Percentiles rank a stretch among this genome's conserved stretches.
Conservation (phyloP, 805 yeast genomes). For the Lachancea nothofagi region DNA sequence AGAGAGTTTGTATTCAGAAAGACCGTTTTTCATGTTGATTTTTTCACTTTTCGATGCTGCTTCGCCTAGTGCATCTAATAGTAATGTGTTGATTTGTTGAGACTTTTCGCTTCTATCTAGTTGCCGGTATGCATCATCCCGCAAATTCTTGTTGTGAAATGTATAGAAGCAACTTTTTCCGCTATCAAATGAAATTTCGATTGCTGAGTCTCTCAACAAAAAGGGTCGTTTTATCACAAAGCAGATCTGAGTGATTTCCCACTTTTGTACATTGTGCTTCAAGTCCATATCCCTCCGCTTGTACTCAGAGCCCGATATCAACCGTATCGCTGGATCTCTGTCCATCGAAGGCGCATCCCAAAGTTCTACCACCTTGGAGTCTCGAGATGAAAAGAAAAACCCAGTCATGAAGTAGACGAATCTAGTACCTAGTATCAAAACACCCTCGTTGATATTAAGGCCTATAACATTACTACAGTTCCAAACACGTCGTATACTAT, state of each 20-base stretch:
- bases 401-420: slow-evolving; percentile 66
- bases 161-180: slow-evolving; percentile 70
- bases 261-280: slow-evolving; percentile 46
- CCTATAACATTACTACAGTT: slow-evolving; percentile 74
- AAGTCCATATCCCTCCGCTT: slow-evolving; percentile 14
- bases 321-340: slow-evolving; percentile 63
- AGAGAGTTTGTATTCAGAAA: slow-evolving; percentile 34
- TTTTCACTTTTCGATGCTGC: slow-evolving; percentile 37
- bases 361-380: slow-evolving; percentile 55
- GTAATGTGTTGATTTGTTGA: slow-evolving; percentile 47
- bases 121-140: slow-evolving; percentile 53
- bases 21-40: slow-evolving; percentile 31
- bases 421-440: slow-evolving; percentile 60
- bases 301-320: slow-evolving; percentile 47
- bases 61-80: slow-evolving; percentile 48
- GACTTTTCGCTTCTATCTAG: slow-evolving; percentile 46
- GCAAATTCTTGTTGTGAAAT: slow-evolving; percentile 43
- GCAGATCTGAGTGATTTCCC: slow-evolving; percentile 56
- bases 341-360: slow-evolving; percentile 56
- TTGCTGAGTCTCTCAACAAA: slow-evolving; percentile 70
- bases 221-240: slow-evolving; percentile 72
- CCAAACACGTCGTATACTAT: slow-evolving; percentile 64
- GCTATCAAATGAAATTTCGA: slow-evolving; percentile 69
- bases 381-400: slow-evolving; percentile 47
- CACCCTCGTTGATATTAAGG: slow-evolving; percentile 68